phyloP scores from a whole-genome alignment of 2,329 filamentous ascomycete genomes.

The Aureobasidium mangrovei region DNA sequence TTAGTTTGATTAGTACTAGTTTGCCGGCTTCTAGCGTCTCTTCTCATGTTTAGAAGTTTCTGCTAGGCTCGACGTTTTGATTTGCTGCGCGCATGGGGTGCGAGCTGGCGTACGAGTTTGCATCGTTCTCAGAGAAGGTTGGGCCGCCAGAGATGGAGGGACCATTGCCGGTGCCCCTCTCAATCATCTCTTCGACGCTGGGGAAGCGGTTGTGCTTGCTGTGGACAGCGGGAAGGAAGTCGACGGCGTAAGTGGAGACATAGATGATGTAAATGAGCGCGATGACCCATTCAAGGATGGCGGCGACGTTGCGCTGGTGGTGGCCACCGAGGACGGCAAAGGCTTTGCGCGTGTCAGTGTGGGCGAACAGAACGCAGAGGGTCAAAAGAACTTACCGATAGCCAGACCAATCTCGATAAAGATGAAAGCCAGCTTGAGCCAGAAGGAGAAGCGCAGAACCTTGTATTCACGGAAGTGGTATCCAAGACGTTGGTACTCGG shows the following conservation, averaged over 20 bases:
- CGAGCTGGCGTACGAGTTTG: constrained; percentile 20
- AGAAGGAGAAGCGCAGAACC: constrained; percentile 71
- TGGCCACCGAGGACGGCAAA: constrained; percentile 53
- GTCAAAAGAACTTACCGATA: constrained; percentile 32
- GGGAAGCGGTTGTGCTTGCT: constrained; percentile 41
- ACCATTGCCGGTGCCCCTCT: constrained; percentile 22
- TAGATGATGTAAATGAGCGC: constrained; percentile 84
- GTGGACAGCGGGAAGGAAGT: constrained; percentile 69
- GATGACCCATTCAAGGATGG: constrained; percentile 71
- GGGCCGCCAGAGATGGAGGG: constrained; percentile 26
- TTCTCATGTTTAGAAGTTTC: constrained; percentile 15
- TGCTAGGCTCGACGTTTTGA: constrained; percentile 13
- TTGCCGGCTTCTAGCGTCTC: not conserved
- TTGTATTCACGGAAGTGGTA: constrained; percentile 67
- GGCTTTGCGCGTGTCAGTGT: constrained; percentile 26
- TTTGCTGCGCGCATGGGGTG: constrained; percentile 17
- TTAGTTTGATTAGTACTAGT: constrained; percentile 10
- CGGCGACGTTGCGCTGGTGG: constrained; percentile 55
- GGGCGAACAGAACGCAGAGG: not conserved
- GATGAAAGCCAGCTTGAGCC: constrained; percentile 79
- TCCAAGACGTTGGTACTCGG: constrained; percentile 80
- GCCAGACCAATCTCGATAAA: constrained; percentile 66
- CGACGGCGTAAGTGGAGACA: constrained; percentile 75
- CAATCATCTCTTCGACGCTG: constrained; percentile 33
- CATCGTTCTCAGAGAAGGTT: constrained; percentile 21